Evolutionary conservation across 306 rosid genomes (phyloP).

Genomic region (Cucurbita pepo): DNA sequence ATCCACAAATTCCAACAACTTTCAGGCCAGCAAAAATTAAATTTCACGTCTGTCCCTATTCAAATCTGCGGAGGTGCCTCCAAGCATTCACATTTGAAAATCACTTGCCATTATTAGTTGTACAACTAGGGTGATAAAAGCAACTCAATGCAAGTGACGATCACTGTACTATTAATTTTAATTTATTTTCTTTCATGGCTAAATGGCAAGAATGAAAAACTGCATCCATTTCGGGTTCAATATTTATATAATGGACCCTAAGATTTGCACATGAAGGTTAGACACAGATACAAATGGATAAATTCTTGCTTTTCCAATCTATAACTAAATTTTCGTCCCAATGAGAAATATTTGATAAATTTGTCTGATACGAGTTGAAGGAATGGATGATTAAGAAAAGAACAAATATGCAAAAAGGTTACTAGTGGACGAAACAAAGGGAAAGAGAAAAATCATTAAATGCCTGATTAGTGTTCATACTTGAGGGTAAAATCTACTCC

Average conservation of each 20-base stretch:
- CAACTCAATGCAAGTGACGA: background rate
- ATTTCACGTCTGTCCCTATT: background rate
- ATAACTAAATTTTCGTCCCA: background rate
- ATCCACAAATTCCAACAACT: background rate
- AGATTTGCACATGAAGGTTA: background rate
- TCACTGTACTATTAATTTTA: background rate
- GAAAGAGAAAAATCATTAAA: background rate
- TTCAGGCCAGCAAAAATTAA: background rate
- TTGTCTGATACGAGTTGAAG: background rate
- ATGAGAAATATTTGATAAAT: background rate
- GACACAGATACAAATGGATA: background rate
- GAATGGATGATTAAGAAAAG: background rate
- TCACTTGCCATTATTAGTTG: background rate
- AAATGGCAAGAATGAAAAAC: background rate
- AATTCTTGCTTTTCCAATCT: background rate
- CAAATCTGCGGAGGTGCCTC: background rate
- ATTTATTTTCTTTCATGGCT: background rate
- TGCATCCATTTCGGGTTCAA: background rate
- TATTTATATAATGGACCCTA: background rate
- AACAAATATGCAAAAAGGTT: background rate
- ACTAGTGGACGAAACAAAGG: background rate
- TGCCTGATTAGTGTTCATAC: slow-evolving; percentile 25
- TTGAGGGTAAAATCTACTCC: slow-evolving; percentile 18
- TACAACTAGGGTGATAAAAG: background rate
- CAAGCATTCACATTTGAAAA: background rate